These are phyloP conservation scores for Penicillium riverlandense DNA, from an alignment of 495 filamentous ascomycete species.

Conservation along the genomic window DNA sequence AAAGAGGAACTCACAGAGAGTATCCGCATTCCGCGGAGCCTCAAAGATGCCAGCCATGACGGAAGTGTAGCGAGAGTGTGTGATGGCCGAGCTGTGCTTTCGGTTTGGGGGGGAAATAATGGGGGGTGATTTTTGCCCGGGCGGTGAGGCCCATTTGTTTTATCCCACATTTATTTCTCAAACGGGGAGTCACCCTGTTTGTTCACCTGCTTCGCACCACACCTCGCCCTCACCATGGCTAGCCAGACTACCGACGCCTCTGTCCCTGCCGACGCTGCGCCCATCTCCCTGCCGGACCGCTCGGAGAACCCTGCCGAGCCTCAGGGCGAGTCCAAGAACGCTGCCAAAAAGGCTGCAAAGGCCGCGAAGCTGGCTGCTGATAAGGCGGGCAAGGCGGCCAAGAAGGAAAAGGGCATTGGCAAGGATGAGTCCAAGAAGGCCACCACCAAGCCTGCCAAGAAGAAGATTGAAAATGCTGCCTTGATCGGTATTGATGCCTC, in stretches of 20 bases:
- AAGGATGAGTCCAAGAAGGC: slow-evolving; percentile 40
- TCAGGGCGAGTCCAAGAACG: slow-evolving; percentile 58
- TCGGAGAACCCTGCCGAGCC: slow-evolving; percentile 34
- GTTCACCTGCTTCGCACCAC: slow-evolving; percentile 1
- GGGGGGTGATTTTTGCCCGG: slow-evolving; percentile 32
- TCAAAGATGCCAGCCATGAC: slow-evolving; percentile 85
- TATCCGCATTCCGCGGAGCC: slow-evolving; percentile 78
- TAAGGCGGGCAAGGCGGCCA: slow-evolving; percentile 58
- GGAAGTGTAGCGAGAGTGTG: slow-evolving; percentile 14
- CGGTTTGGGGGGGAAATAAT: slow-evolving; percentile 10
- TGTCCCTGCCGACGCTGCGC: slow-evolving; percentile 16
- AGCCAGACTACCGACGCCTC: slow-evolving; percentile 27
- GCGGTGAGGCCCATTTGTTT: slow-evolving; percentile 31
- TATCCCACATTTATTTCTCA: slow-evolving; percentile 35
- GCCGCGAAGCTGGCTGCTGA: slow-evolving; percentile 56
- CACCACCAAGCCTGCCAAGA: slow-evolving; percentile 25
- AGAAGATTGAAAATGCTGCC: slow-evolving; percentile 53
- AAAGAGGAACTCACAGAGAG: slow-evolving; percentile 54
- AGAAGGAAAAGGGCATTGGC: slow-evolving; percentile 36
- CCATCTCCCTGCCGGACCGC: slow-evolving; percentile 35
- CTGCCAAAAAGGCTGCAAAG: slow-evolving; percentile 65
- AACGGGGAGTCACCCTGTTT: slow-evolving; percentile 16
- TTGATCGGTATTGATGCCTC: slow-evolving; percentile 79
- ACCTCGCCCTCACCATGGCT: slow-evolving; percentile 24
- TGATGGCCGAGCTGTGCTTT: slow-evolving; percentile 29